A percentile compares a stretch with the other conserved stretches of the same genome.
Conservation (phyloP, 192 early-diverging fungal species). For the Spizellomyces sp. region DNA sequence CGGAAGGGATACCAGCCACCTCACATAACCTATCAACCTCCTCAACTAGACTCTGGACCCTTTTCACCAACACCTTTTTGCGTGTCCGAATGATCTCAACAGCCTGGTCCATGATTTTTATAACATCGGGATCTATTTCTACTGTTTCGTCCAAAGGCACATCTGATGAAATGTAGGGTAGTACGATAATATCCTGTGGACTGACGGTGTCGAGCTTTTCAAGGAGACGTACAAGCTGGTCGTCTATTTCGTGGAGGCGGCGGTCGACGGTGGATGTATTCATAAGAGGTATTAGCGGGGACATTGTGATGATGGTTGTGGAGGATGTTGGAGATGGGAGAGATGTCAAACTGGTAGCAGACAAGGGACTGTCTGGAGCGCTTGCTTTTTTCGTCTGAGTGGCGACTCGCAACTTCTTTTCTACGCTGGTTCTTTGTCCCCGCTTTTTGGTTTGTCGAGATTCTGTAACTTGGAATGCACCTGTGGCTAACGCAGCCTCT, state of each 20-base stretch:
- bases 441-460: neutral
- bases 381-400: neutral
- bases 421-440: neutral
- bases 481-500: neutral
- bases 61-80: conserved; percentile 19
- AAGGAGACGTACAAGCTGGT: conserved; percentile 33
- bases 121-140: conserved; percentile 12
- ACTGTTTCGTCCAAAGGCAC: neutral
- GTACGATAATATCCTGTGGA: conserved; percentile 15
- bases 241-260: conserved; percentile 33
- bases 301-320: neutral
- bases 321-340: no score
- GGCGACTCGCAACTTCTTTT: neutral
- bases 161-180: neutral
- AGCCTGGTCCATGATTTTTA: neutral
- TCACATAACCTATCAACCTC: conserved; percentile 31
- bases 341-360: no score
- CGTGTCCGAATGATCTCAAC: conserved; percentile 9
- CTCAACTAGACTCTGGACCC: conserved; percentile 15
- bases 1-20: conserved; percentile 15
- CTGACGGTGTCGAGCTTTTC: conserved; percentile 40
- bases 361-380: neutral
- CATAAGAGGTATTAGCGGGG: neutral
- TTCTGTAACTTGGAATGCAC: neutral
- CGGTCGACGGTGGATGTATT: conserved; percentile 13